phyloP scores from a whole-genome alignment of 768 basidiomycete species.

The Tubosaeta brunneosetosa region DNA sequence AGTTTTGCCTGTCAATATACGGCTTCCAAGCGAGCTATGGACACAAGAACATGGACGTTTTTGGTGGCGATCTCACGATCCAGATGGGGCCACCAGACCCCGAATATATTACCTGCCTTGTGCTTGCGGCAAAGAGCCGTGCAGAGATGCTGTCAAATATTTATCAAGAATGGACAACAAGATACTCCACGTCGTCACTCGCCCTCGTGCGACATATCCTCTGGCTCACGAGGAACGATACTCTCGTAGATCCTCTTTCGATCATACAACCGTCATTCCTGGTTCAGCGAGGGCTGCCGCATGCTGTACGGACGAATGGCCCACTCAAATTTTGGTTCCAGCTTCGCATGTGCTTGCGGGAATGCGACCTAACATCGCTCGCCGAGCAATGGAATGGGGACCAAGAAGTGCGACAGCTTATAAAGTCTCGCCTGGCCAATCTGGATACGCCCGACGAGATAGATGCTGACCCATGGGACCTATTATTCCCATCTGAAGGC shows the following conservation, averaged over 20 bases:
- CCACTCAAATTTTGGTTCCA: constrained; percentile 77
- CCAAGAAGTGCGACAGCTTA: constrained; percentile 33
- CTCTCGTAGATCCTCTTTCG: constrained; percentile 70
- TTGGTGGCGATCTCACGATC: constrained; percentile 17
- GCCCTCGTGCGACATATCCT: constrained; percentile 48
- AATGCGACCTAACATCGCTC: constrained; percentile 34
- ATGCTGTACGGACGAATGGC: constrained; percentile 60
- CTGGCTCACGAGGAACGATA: constrained; percentile 42
- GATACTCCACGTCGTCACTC: constrained; percentile 31
- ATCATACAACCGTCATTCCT: constrained; percentile 82
- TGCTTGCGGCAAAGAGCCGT: constrained; percentile 11
- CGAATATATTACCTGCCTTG: constrained; percentile 20
- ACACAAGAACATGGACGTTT: constrained; percentile 12
- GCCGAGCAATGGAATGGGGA: constrained; percentile 11
- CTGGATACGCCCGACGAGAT: constrained; percentile 36
- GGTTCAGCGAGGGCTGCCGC: constrained; percentile 68
- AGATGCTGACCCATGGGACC: constrained; percentile 18
- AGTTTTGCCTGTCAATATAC: constrained; percentile 18
- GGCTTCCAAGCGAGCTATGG: constrained; percentile 15
- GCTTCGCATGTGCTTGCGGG: constrained; percentile 51
- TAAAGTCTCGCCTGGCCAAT: constrained; percentile 35
- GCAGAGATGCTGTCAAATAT: constrained; percentile 12
- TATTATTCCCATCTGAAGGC: constrained; percentile 17
- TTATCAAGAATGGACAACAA: constrained; percentile 27
- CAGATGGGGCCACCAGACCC: constrained; percentile 30